Evolutionary conservation across 1,284 basidiomycete genomes (phyloP).

Genomic region (Grifola frondosa): DNA sequence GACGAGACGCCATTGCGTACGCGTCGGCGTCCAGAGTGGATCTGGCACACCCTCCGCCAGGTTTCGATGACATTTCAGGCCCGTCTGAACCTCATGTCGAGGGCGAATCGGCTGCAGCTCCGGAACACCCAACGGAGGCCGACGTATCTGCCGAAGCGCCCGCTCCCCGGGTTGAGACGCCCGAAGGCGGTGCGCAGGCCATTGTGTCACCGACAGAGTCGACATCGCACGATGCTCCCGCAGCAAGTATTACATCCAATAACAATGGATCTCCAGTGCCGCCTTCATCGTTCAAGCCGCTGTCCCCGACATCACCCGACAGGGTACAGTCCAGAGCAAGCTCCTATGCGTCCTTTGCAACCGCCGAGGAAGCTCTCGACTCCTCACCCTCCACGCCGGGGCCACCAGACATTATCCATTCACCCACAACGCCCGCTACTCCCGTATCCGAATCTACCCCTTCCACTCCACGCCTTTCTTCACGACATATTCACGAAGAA

Average conservation of each 20-base stretch:
- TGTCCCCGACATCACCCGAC: slow-evolving; percentile 10
- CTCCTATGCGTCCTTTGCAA: slow-evolving; percentile 32
- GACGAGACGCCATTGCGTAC: slow-evolving; percentile 45
- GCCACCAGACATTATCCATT: slow-evolving; percentile 11
- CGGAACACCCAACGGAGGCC: not conserved
- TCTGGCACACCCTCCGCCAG: slow-evolving; percentile 37
- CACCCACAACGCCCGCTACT: slow-evolving; percentile 11
- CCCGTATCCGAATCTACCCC: slow-evolving; percentile 15
- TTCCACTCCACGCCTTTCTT: slow-evolving; percentile 19
- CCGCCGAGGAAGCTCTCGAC: slow-evolving; percentile 29
- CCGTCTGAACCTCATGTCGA: slow-evolving; percentile 1
- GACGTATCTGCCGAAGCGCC: not conserved
- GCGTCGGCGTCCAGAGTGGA: slow-evolving; percentile 36
- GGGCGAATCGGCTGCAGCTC: not conserved
- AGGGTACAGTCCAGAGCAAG: slow-evolving; percentile 32
- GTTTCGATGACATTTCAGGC: slow-evolving; percentile 30
- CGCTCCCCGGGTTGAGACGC: too few relatives aligned
- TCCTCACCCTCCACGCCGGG: slow-evolving; percentile 15
- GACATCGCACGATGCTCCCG: too few relatives aligned
- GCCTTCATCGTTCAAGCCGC: slow-evolving; percentile 30
- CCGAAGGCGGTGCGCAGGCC: not conserved
- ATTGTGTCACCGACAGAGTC: slow-evolving; percentile 1
- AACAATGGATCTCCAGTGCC: too few relatives aligned
- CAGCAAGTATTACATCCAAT: slow-evolving; percentile 4
- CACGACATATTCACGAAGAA: slow-evolving; percentile 23